Percentiles rank a stretch among this genome's conserved stretches.
Conservation (phyloP, 2,329 filamentous ascomycete genomes). For the Aotearoamyces nothofagi region DNA sequence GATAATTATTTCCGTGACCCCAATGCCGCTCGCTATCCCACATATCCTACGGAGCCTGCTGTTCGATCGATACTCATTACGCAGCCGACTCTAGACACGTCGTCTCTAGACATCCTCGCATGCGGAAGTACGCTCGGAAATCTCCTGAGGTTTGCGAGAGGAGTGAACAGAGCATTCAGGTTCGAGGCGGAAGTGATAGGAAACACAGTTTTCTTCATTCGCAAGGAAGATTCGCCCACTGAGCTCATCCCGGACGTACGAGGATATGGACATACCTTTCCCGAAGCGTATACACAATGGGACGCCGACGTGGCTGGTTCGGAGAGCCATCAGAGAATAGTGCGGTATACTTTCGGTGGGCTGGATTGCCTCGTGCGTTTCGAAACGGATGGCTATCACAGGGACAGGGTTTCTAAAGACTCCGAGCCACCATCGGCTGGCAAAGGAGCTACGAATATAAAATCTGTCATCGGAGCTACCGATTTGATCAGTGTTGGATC, state of each 20-base stretch:
- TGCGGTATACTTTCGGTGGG: conserved; percentile 41
- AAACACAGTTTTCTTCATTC: conserved; percentile 44
- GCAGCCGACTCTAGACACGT: conserved; percentile 20
- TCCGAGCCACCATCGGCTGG: neutral
- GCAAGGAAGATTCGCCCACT: conserved; percentile 42
- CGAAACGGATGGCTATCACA: conserved; percentile 41
- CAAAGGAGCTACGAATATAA: neutral
- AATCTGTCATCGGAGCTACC: neutral
- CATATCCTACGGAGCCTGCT: conserved; percentile 25
- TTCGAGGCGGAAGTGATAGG: conserved; percentile 40
- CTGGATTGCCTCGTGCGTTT: conserved; percentile 36
- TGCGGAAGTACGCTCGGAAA: conserved; percentile 47
- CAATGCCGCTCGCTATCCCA: conserved; percentile 25
- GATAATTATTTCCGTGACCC: conserved; percentile 28
- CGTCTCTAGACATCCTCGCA: conserved; percentile 35
- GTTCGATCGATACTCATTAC: conserved; percentile 23
- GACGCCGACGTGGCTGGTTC: conserved; percentile 35
- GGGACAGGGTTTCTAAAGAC: neutral
- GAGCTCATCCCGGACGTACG: conserved; percentile 37
- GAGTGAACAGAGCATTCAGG: conserved; percentile 33
- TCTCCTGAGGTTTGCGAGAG: conserved; percentile 38
- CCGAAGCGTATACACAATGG: conserved; percentile 52
- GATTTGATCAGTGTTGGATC: conserved; percentile 1
- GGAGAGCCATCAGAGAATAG: conserved; percentile 43
- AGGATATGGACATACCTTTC: conserved; percentile 53